These are phyloP conservation scores for Pyrenochaeta sp. DNA, from an alignment of 2,329 filamentous ascomycete species.

Conservation along the genomic window DNA sequence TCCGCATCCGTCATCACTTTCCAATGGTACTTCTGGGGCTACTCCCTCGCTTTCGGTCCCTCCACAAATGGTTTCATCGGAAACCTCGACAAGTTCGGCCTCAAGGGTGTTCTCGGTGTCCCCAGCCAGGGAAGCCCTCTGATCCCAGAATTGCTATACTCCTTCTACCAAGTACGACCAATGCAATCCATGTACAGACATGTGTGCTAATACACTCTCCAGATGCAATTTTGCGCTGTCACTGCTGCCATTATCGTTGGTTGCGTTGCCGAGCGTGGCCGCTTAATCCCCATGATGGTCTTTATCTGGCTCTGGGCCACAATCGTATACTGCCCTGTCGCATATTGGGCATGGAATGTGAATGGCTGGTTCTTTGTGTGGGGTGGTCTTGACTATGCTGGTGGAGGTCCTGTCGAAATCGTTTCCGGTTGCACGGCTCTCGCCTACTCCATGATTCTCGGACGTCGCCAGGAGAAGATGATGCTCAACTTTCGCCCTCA, in stretches of 20 bases:
- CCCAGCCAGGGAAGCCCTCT: conserved; percentile 91
- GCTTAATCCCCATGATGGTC: conserved; percentile 90
- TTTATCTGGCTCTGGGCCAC: conserved; percentile 98
- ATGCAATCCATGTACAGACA: neutral
- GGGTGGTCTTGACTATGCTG: conserved; percentile 95
- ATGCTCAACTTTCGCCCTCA: conserved; percentile 99
- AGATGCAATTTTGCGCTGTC: conserved; percentile 98
- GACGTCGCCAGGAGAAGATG: conserved; percentile 97
- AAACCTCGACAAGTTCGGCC: conserved; percentile 85
- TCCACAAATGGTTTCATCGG: conserved; percentile 92
- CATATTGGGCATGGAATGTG: conserved; percentile 95
- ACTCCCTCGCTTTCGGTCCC: conserved; percentile 89
- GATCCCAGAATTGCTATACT: conserved; percentile 88
- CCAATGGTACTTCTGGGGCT: conserved; percentile 99
- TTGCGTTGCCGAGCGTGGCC: conserved; percentile 91
- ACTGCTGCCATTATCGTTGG: conserved; percentile 92
- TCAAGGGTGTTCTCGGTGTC: conserved; percentile 81
- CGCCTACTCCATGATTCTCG: conserved; percentile 95
- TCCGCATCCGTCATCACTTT: conserved; percentile 91
- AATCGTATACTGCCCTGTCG: conserved; percentile 94
- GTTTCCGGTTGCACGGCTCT: conserved; percentile 91
- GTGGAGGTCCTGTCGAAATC: conserved; percentile 97
- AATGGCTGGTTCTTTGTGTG: conserved; percentile 93
- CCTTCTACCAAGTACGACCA: conserved; percentile 83
- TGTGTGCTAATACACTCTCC: conserved; percentile 19